phyloP scores from a whole-genome alignment of 1,284 basidiomycete species.

The Amylostereum chailletii region DNA sequence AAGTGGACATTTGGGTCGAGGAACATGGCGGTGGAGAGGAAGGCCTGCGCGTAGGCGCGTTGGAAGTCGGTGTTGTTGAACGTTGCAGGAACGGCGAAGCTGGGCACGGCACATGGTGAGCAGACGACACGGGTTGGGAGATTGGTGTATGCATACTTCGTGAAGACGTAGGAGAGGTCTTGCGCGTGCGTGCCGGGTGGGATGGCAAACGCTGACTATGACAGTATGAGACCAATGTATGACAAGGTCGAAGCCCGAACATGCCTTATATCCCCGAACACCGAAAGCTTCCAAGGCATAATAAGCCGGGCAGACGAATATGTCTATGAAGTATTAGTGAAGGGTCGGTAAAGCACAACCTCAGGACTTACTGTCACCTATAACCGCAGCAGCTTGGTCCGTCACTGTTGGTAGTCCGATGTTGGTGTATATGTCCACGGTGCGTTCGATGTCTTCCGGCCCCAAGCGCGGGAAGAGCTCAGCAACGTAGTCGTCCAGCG shows the following conservation, averaged over 20 bases:
- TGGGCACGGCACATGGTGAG: neutral
- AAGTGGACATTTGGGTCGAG: conserved; percentile 19
- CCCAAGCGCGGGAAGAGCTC: conserved; percentile 7
- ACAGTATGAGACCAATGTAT: neutral
- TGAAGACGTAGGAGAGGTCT: conserved; percentile 15
- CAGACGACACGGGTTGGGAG: neutral
- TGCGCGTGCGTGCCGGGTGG: conserved; percentile 5
- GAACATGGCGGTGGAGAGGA: conserved; percentile 27
- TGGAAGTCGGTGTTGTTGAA: conserved; percentile 28
- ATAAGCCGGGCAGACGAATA: conserved; percentile 7
- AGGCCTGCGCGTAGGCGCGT: conserved; percentile 30
- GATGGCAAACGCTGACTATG: conserved; percentile 6
- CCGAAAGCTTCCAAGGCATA: conserved; percentile 6
- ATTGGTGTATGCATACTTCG: conserved; percentile 2
- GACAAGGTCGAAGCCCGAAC: neutral
- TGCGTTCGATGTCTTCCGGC: conserved; percentile 6
- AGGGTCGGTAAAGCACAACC: neutral
- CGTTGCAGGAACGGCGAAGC: conserved; percentile 13
- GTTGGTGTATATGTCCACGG: conserved; percentile 8
- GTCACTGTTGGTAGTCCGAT: neutral
- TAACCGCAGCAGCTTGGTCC: conserved; percentile 12
- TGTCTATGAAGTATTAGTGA: conserved; percentile 3
- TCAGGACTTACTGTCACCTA: conserved; percentile 16
- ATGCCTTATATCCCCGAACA: conserved; percentile 2
- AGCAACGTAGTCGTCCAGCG: conserved; percentile 5